Conservation (phyloP, 768 basidiomycete species). For the Leccinum obscurum region DNA sequence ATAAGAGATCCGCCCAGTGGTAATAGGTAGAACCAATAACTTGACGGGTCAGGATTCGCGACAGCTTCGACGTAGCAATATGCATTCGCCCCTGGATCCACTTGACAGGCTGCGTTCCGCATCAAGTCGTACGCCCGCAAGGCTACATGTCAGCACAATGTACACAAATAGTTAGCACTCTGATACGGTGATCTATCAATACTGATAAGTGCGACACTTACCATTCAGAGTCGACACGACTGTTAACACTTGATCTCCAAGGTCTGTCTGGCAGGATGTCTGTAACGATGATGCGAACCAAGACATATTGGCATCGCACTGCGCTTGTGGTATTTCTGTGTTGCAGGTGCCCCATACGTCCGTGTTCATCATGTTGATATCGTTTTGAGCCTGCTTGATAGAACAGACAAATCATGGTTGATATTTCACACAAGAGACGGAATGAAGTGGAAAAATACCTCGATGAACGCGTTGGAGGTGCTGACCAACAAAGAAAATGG, state of each 20-base stretch:
- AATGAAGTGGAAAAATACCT: slow-evolving; percentile 40
- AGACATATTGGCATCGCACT: slow-evolving; percentile 68
- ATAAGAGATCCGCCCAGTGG: slow-evolving; percentile 60
- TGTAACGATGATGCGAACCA: slow-evolving; percentile 56
- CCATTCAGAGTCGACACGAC: slow-evolving; percentile 57
- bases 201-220: slow-evolving; percentile 29
- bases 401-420: slow-evolving; percentile 1
- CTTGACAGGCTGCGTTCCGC: slow-evolving; percentile 59
- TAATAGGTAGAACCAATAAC: slow-evolving; percentile 72
- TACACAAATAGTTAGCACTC: neutral
- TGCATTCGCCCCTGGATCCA: slow-evolving; percentile 53
- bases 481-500: slow-evolving; percentile 68
- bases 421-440: neutral
- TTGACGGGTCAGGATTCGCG: slow-evolving; percentile 54
- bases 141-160: slow-evolving; percentile 36
- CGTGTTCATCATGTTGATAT: slow-evolving; percentile 61
- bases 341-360: slow-evolving; percentile 84
- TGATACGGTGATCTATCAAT: neutral
- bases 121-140: slow-evolving; percentile 64
- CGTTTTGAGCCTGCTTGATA: slow-evolving; percentile 57
- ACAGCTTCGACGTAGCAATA: slow-evolving; percentile 79
- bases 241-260: slow-evolving; percentile 50
- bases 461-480: slow-evolving; percentile 52
- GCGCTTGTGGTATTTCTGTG: slow-evolving; percentile 44
- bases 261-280: slow-evolving; percentile 55